These are phyloP conservation scores for Rhodotorula sp. DNA, from an alignment of 1,284 basidiomycete genomes.

Conservation along the genomic window DNA sequence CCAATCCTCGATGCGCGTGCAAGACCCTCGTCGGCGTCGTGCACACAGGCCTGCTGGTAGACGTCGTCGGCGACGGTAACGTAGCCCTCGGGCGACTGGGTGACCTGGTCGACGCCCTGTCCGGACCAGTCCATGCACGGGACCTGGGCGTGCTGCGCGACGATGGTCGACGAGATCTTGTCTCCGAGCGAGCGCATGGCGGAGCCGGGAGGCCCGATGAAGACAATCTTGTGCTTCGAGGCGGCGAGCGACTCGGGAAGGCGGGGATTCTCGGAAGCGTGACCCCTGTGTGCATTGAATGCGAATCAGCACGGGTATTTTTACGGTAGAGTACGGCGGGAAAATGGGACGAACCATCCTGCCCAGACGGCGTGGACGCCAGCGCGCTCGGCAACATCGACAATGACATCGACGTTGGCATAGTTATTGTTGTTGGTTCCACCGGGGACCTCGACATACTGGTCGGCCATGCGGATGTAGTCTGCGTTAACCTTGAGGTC, in stretches of 20 bases:
- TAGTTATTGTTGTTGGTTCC: constrained; percentile 99
- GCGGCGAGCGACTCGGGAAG: constrained; percentile 92
- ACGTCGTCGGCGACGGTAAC: constrained; percentile 91
- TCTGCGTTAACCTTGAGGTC: constrained; percentile 95
- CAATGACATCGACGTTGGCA: constrained; percentile 98
- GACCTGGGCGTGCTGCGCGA: constrained; percentile 95
- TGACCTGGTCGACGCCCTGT: constrained; percentile 86
- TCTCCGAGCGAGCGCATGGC: constrained; percentile 99
- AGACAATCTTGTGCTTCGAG: constrained; percentile 93
- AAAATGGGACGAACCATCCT: constrained; percentile 66
- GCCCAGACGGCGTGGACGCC: constrained; percentile 99
- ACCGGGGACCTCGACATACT: constrained; percentile 97
- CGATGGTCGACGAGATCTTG: constrained; percentile 99
- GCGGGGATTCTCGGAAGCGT: constrained; percentile 98
- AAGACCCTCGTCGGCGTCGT: constrained; percentile 83
- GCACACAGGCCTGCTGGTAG: constrained; percentile 86
- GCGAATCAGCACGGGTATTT: neutral
- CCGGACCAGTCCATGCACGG: constrained; percentile 99
- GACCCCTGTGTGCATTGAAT: constrained; percentile 58
- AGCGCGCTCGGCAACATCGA: constrained; percentile 94
- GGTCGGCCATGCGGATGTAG: constrained; percentile 99
- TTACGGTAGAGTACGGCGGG: neutral
- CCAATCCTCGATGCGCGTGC: constrained; percentile 82
- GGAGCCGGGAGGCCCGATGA: constrained; percentile 97
- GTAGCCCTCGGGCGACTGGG: constrained; percentile 80